A percentile compares a stretch with the other conserved stretches of the same genome.
phyloP scores from a whole-genome alignment of 2,329 filamentous ascomycete species.

The Alternaria gansuensis region DNA sequence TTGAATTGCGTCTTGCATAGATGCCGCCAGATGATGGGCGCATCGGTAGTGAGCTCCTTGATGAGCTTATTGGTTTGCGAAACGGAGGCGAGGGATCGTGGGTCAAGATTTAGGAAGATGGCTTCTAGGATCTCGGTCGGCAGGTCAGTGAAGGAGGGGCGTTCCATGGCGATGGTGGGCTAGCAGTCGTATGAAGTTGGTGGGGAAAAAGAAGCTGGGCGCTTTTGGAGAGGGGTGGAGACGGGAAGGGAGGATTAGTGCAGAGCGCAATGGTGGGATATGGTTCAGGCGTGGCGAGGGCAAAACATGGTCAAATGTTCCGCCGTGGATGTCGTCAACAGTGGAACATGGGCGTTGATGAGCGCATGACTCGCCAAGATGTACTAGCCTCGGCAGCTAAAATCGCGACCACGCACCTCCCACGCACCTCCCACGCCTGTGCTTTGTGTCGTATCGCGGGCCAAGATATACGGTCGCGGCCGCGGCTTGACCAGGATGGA shows the following conservation, averaged over 20 bases:
- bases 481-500: not conserved
- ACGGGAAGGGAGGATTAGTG: not conserved
- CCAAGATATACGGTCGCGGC: slow-evolving; percentile 2
- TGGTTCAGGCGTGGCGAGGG: slow-evolving; percentile 7
- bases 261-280: not conserved
- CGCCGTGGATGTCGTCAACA: slow-evolving; percentile 30
- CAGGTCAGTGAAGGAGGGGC: slow-evolving; percentile 54
- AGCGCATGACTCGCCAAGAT: slow-evolving; percentile 26
- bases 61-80: slow-evolving; percentile 71
- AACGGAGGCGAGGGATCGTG: slow-evolving; percentile 61
- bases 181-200: not conserved
- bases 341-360: slow-evolving; percentile 22
- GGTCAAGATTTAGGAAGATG: slow-evolving; percentile 72
- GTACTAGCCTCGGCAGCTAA: slow-evolving; percentile 24
- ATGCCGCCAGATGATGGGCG: slow-evolving; percentile 80
- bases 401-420: slow-evolving; percentile 22
- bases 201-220: not conserved
- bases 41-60: slow-evolving; percentile 70
- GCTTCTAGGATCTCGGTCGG: slow-evolving; percentile 87
- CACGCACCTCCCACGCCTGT: slow-evolving; percentile 10
- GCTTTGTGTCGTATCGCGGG: not conserved
- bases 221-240: not conserved
- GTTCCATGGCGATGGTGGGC: slow-evolving; percentile 15
- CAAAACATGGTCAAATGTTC: slow-evolving; percentile 1
- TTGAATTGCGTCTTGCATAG: slow-evolving; percentile 75